Base-by-base conservation (phyloP, 306 rosid genomes). In the Vigna nakashimae region DNA sequence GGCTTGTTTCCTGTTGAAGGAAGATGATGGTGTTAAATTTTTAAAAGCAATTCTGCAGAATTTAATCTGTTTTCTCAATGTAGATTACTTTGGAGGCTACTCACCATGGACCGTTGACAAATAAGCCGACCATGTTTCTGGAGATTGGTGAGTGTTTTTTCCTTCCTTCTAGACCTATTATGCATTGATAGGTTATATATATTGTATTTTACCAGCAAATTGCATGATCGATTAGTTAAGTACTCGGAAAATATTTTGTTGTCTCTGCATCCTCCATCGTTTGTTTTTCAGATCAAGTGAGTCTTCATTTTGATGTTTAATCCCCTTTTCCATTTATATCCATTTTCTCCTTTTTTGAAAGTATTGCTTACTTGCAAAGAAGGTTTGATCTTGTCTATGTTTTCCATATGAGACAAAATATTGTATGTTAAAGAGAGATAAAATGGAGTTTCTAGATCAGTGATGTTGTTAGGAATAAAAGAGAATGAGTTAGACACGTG, bases 41-140 rank as follows among this genome's bases (percentile, higher is more conserved):
- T 48, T 9, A 56, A 42, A 69, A 43, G 42, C 60, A 52, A 46
- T 62, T 46, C 43, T 24, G 30, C 28, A 56, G 36, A 16, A 14
- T 46, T 51, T 77, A n/a, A 71, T 57, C 24, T 22, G 55, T 85
- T 78, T 78, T 79, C 63, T 65, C 76, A 8, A 58, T 83, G 82
- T 86, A 92, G 98, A 88, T 92, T 57, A 95, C 98, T 76, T 81
- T 95, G 93, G 98, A 95, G 84, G 98, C 89, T 30, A 95, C 98
- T 77, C 98, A 95, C 77, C 98, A 95, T 49, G 98, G 98, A 66
- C 98, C 98, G 1, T 8, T 90, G 80, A 92, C 97, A 24, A 88
- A 79, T 75, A 87, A 88, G 71, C 96, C 96, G 55, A 87, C 97
- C 20, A 85, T 95, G 98, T 95, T 92, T 80, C 65, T 95, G 26